phyloP scores from a whole-genome alignment of 805 yeast genomes.

The Kuraishia piskuri region DNA sequence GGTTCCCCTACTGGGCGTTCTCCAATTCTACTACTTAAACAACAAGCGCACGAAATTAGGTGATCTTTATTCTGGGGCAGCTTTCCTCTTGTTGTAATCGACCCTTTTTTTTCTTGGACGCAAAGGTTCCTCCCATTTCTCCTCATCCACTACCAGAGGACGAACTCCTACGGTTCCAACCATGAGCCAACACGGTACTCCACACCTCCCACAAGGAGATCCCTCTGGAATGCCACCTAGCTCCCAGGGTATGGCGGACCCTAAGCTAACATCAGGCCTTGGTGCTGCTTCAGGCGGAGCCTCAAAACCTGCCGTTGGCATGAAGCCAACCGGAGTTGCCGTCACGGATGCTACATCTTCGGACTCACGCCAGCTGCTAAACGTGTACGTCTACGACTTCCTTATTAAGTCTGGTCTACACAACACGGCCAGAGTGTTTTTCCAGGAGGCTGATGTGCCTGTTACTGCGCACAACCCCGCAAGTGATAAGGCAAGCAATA shows the following conservation, averaged over 20 bases:
- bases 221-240: neutral
- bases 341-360: slow-evolving; percentile 37
- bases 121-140: neutral
- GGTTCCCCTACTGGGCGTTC: neutral
- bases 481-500: neutral
- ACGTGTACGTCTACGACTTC: slow-evolving; percentile 84
- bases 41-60: neutral
- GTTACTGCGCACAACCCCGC: slow-evolving; percentile 20
- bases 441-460: slow-evolving; percentile 68
- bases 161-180: neutral
- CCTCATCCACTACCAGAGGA: neutral
- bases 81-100: neutral
- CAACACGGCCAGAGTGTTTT: slow-evolving; percentile 66
- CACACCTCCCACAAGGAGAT: neutral
- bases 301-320: neutral
- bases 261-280: neutral
- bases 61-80: neutral
- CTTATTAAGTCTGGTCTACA: slow-evolving; percentile 63
- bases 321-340: slow-evolving; percentile 18
- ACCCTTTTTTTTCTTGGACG: neutral
- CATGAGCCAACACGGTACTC: slow-evolving; percentile 6
- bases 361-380: slow-evolving; percentile 50
- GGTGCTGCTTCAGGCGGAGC: neutral
- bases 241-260: neutral
- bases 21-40: neutral